Base-by-base conservation (phyloP, 2,329 filamentous ascomycete genomes). In the Mariannaea sp. region DNA sequence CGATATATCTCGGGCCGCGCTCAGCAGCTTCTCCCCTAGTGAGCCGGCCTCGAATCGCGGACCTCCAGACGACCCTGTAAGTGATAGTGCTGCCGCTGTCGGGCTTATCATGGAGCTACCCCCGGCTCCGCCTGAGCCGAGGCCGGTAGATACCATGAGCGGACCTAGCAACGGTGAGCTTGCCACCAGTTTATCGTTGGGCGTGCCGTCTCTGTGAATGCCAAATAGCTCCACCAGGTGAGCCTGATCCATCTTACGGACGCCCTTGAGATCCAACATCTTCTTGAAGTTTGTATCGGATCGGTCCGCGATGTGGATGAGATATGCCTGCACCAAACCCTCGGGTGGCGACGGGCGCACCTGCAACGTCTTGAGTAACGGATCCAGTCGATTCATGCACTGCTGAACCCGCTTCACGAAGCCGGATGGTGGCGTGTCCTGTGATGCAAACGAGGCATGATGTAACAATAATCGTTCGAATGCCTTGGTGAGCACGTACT, bases 251-350 rank as follows among this genome's bases (percentile, higher is more conserved):
- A 83, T 79, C 68, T 92, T 93, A 57, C 88, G 84, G 55, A 99
- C 88, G 40, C 94, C 94, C 73, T 99, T 99, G 58, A 99, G 81
- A 44, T 99, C 94, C 39, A 99, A 84, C 55, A 99, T 89, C 75
- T 97, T 97, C 69, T 87, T 87, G 82, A 99, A 99, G 74, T 99
- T 99, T 66, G 85, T 83, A 70, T 97, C 94, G 59, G 89, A 96
- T 50, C 89, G 87, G 77, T 99, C 94, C 61, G 85, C 92, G 60
- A 99, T 94, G 74, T 97, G 94, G 71, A 97, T 96, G 27, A 99
- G 85, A 71, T 99, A 99, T 27, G 94, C 94, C 75, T 97, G 93
- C 0, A 99, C 92, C 3, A 99, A 83, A 2, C 90, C 93, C 76
- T 99, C 94, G 0, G 93, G 89, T 0, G 94, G 94, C 4, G 89